phyloP scores from a whole-genome alignment of 2,329 filamentous ascomycete genomes.

The Calonectria montana region DNA sequence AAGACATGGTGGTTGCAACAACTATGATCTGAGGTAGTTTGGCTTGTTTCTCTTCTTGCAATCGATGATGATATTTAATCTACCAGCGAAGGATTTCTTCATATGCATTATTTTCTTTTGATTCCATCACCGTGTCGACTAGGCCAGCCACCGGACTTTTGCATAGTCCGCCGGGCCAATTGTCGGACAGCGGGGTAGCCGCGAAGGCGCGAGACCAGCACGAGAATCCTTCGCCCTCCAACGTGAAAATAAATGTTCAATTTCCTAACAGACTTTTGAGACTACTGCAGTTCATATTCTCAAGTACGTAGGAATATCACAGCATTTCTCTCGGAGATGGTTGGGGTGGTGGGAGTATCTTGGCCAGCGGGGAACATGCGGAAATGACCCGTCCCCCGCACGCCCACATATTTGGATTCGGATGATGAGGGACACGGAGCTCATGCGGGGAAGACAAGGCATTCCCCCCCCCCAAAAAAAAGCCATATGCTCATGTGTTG shows the following conservation, averaged over 20 bases:
- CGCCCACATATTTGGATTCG: not conserved
- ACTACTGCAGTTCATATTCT: not conserved
- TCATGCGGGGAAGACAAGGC: slow-evolving; percentile 6
- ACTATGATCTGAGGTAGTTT: too few relatives aligned
- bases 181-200: slow-evolving; percentile 9
- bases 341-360: not conserved
- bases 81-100: not conserved
- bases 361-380: not conserved
- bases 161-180: not conserved
- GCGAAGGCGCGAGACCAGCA: slow-evolving; percentile 4
- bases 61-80: not conserved
- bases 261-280: not conserved
- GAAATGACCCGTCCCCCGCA: slow-evolving; percentile 14
- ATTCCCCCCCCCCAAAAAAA: not conserved
- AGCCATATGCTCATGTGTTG: slow-evolving; percentile 2
- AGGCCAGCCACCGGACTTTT: slow-evolving; percentile 14
- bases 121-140: not conserved
- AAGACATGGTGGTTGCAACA: slow-evolving; percentile 15
- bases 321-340: not conserved
- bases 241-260: not conserved
- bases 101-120: not conserved
- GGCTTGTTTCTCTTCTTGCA: not conserved
- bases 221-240: not conserved
- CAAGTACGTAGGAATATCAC: not conserved
- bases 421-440: not conserved